Conservation (phyloP, 108 stramenopile species). For the Cylindrotheca fusiformis region DNA sequence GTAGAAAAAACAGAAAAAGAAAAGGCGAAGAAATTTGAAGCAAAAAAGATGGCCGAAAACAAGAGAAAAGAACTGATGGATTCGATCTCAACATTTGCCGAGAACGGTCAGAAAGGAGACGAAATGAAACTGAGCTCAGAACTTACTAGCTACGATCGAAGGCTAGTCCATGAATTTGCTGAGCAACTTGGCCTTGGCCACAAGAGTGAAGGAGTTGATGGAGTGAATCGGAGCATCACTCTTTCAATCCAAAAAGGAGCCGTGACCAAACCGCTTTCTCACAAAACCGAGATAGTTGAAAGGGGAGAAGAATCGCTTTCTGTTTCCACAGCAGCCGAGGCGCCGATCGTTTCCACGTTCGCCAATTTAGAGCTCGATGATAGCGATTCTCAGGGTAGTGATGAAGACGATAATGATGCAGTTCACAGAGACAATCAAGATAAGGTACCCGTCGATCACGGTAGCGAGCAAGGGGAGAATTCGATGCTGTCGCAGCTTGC, state of each 20-base stretch:
- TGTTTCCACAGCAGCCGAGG: conserved; percentile 5
- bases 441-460: neutral
- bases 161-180: conserved; percentile 61
- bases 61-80: conserved; percentile 46
- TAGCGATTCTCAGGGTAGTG: conserved; percentile 14
- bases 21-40: neutral
- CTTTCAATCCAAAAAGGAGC: conserved; percentile 31
- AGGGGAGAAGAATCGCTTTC: neutral
- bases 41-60: conserved; percentile 15
- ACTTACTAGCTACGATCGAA: conserved; percentile 47
- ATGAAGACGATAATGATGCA: conserved; percentile 8
- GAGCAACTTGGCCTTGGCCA: conserved; percentile 57
- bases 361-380: conserved; percentile 25
- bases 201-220: conserved; percentile 43
- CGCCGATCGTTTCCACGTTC: conserved; percentile 7
- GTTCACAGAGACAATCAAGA: neutral
- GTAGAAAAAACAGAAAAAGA: neutral
- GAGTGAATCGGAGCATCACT: conserved; percentile 39
- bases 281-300: neutral
- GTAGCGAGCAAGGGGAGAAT: neutral
- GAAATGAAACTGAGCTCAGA: conserved; percentile 36
- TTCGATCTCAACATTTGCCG: conserved; percentile 41
- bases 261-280: neutral
- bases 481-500: conserved; percentile 57
- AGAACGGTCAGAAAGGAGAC: conserved; percentile 43